phyloP scores from a whole-genome alignment of 2,329 filamentous ascomycete genomes.

The Camptophora hylomeconis region DNA sequence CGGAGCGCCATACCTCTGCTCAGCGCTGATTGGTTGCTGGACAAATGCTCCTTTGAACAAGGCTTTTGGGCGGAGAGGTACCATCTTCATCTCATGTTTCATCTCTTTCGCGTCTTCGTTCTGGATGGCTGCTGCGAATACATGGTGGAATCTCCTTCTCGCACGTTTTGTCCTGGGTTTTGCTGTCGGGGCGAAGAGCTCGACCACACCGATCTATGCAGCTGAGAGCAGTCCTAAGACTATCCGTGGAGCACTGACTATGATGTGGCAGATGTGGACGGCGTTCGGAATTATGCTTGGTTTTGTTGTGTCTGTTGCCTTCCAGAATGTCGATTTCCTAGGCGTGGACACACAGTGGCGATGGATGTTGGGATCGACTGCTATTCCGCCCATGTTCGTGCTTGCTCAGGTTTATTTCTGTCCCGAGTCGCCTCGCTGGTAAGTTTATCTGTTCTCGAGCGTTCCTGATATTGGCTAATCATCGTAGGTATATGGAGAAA shows the following conservation, averaged over 20 bases:
- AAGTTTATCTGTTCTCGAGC: conserved; percentile 7
- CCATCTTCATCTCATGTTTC: conserved; percentile 21
- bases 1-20: conserved; percentile 43
- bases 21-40: conserved; percentile 40
- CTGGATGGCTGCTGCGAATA: conserved; percentile 18
- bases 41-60: conserved; percentile 20
- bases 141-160: conserved; percentile 19
- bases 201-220: conserved; percentile 19
- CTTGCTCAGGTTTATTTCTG: conserved; percentile 40
- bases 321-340: conserved; percentile 47
- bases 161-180: conserved; percentile 20
- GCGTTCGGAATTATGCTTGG: conserved; percentile 29
- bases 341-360: conserved; percentile 45
- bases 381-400: conserved; percentile 51
- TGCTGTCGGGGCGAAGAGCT: conserved; percentile 21
- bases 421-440: conserved; percentile 23
- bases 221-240: conserved; percentile 19
- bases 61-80: conserved; percentile 19
- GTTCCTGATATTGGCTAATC: no score
- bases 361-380: conserved; percentile 50
- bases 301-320: conserved; percentile 35
- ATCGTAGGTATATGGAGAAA: conserved; percentile 23
- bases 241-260: conserved; percentile 20
- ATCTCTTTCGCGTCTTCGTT: conserved; percentile 21
- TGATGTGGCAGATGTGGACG: conserved; percentile 17